Percentiles rank a stretch among this genome's conserved stretches.
Evolutionary conservation across 768 basidiomycete species (phyloP).

Genomic region (Macrocybe gigantea): DNA sequence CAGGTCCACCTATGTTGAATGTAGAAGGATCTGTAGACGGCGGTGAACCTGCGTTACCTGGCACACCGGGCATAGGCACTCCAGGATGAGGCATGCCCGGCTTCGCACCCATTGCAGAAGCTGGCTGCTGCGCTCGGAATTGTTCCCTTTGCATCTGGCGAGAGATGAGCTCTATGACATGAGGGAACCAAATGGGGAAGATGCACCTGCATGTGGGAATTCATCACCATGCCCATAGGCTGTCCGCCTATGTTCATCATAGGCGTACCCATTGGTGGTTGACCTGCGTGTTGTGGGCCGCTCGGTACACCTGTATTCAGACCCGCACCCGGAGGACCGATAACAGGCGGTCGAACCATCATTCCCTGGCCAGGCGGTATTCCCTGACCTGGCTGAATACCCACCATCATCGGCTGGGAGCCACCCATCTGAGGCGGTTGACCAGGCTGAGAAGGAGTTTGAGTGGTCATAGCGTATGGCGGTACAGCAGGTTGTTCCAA

Average conservation of each 20-base stretch:
- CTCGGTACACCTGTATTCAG: constrained; percentile 9
- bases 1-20: constrained; percentile 29
- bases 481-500: constrained; percentile 36
- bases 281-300: constrained; percentile 1
- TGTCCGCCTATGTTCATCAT: constrained; percentile 12
- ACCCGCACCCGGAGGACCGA: constrained; percentile 15
- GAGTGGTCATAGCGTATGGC: constrained; percentile 21
- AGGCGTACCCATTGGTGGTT: background rate
- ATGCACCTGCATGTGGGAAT: constrained; percentile 31
- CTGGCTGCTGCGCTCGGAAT: constrained; percentile 7
- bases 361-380: constrained; percentile 19
- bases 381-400: constrained; percentile 21
- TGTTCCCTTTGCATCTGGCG: constrained; percentile 15
- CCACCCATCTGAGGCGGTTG: constrained; percentile 24
- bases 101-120: constrained; percentile 6
- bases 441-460: constrained; percentile 21
- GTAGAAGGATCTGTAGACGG: constrained; percentile 33
- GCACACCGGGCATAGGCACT: constrained; percentile 18
- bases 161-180: background rate
- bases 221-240: constrained; percentile 18
- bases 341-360: constrained; percentile 4
- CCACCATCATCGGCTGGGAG: constrained; percentile 21
- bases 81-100: constrained; percentile 24
- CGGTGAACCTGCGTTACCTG: constrained; percentile 37
- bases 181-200: background rate